These are phyloP conservation scores for Patellaria atrata DNA, from an alignment of 495 filamentous ascomycete genomes.

Conservation along the genomic window DNA sequence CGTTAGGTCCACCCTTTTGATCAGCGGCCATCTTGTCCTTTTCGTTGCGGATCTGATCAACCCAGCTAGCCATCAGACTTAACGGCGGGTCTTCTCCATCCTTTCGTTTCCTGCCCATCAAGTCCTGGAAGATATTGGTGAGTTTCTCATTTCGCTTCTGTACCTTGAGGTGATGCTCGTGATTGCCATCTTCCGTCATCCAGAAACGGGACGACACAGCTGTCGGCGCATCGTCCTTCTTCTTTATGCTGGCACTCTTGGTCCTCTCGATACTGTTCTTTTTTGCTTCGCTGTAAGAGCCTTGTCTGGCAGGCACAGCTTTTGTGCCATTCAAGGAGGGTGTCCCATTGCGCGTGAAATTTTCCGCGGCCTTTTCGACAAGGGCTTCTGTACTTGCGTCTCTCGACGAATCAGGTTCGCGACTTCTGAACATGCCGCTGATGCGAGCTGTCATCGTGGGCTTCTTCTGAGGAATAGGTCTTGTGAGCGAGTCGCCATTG, in stretches of 20 bases:
- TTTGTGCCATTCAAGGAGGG: neutral
- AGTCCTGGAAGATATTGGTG: conserved; percentile 73
- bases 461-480: conserved; percentile 19
- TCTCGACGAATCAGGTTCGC: conserved; percentile 17
- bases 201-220: conserved; percentile 44
- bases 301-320: conserved; percentile 13
- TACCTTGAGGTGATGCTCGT: conserved; percentile 76
- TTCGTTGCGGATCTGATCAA: conserved; percentile 82
- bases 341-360: conserved; percentile 12
- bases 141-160: conserved; percentile 89
- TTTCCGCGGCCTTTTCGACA: conserved; percentile 16
- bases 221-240: conserved; percentile 15
- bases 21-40: conserved; percentile 62
- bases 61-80: conserved; percentile 89
- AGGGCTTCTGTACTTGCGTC: conserved; percentile 13
- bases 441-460: conserved; percentile 26
- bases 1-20: conserved; percentile 61
- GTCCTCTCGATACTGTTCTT: conserved; percentile 2
- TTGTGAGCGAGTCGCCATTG: conserved; percentile 11
- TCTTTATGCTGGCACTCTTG: conserved; percentile 19
- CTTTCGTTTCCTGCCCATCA: conserved; percentile 60
- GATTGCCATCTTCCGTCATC: conserved; percentile 46
- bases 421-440: conserved; percentile 27
- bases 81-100: conserved; percentile 73
- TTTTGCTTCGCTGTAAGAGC: conserved; percentile 9